Conservation (phyloP, 768 basidiomycete species). For the Boletus tylopilopsis region DNA sequence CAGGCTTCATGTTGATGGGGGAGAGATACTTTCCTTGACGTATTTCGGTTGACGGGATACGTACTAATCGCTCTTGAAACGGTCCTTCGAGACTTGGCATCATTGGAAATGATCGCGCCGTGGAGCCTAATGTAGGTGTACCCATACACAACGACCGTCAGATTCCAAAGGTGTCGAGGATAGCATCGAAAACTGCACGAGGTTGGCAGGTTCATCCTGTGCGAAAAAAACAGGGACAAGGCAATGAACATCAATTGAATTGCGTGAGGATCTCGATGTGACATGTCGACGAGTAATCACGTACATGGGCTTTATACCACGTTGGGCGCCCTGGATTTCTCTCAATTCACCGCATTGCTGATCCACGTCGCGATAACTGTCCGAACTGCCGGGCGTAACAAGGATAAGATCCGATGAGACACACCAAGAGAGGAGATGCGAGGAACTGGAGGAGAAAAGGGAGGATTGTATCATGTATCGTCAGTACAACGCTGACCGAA, state of each 20-base stretch:
- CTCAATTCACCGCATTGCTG: conserved; percentile 65
- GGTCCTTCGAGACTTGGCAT: conserved; percentile 44
- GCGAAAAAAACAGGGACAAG: conserved; percentile 1
- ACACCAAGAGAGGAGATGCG: background rate
- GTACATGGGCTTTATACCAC: conserved; percentile 70
- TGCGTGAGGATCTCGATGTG: conserved; percentile 16
- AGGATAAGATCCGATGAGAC: conserved; percentile 14
- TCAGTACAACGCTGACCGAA: background rate
- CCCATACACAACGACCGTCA: background rate
- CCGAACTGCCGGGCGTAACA: conserved; percentile 40
- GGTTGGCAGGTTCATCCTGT: conserved; percentile 78
- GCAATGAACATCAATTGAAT: conserved; percentile 1
- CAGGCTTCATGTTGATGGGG: conserved; percentile 72
- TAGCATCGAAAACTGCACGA: conserved; percentile 34
- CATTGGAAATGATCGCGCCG: conserved; percentile 72
- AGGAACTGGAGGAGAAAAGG: too few species aligned
- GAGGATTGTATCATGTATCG: too few species aligned
- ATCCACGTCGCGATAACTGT: conserved; percentile 64
- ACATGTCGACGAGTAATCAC: conserved; percentile 18
- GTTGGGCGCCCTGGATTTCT: conserved; percentile 48
- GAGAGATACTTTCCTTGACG: conserved; percentile 50
- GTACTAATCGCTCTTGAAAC: conserved; percentile 73
- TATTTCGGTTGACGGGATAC: conserved; percentile 65
- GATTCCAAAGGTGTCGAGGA: background rate
- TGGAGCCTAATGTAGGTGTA: background rate